Evolutionary conservation across 306 rosid species (phyloP), one percentile per base, ranked within the genome.

Genomic region (Senna siamea): DNA sequence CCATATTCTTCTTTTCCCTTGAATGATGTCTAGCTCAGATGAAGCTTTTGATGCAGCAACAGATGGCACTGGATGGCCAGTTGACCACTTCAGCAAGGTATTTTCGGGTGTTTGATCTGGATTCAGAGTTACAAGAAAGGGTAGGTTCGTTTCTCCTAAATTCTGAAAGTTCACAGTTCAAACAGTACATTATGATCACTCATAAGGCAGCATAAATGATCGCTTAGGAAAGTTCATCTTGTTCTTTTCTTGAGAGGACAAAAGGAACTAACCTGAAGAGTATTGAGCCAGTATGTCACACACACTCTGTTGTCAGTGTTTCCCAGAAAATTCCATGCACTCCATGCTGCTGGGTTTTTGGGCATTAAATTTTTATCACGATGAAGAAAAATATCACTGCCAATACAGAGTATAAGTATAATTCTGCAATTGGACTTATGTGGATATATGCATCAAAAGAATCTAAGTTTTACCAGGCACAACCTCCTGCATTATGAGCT

Each of bases 311-410:
- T 78, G 71, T 82, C 84, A 20, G 72, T 80, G 79, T 74, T 74
- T 74, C 98, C 97, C 38, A 89, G 93, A 80, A 89, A 93, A 84
- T 91, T 93, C 98, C 98, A 93, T 7, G 98, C 96, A 78, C 97
- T 91, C 98, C 98, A 93, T 58, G 97, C 98, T 47, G 92, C 91
- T 76, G 83, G 90, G 80, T 93, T 91, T 89, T 64, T 84, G 75
- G 98, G 98, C 97, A 93, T 93, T 53, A 93, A 82, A 41, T 35
- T 79, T 91, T 89, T 82, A 88, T 93, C 98, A 55, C 94, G 96
- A 47, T 93, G 98, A 66, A 93, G 97, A 83, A 72, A 89, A 85
- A 91, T 88, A 66, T 93, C 97, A 84, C 98, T 93, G 98, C 88
- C 90, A 89, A 79, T 62, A 83, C 70, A 87, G 50, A 85, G 76